phyloP scores from a whole-genome alignment of 169 alveolate species.

The Plasmodium inui region DNA sequence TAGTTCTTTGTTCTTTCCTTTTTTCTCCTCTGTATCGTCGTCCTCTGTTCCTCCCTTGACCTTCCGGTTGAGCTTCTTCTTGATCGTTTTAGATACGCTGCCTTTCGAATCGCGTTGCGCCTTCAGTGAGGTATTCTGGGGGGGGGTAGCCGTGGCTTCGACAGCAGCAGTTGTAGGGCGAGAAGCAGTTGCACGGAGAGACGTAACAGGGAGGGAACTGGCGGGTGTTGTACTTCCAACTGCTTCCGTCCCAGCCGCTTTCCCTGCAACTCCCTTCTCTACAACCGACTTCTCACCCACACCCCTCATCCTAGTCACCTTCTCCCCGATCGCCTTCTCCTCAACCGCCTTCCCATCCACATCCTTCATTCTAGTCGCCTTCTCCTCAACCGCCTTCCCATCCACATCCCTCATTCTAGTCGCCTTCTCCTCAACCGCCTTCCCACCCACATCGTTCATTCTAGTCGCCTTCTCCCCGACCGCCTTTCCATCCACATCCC shows the following conservation, averaged over 20 bases:
- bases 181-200: too few species aligned
- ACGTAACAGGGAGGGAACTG: background rate
- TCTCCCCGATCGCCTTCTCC: background rate
- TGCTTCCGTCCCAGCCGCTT: background rate
- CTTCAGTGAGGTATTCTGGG: background rate
- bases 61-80: background rate
- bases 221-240: background rate
- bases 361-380: too few species aligned
- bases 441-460: too few species aligned
- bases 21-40: background rate
- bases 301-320: too few species aligned
- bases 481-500: too few species aligned
- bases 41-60: background rate
- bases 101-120: background rate
- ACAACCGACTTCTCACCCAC: too few species aligned
- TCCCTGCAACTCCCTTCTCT: too few species aligned
- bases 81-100: background rate
- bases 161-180: too few species aligned
- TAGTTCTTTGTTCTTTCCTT: background rate
- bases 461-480: background rate
- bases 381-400: background rate
- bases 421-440: background rate
- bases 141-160: background rate
- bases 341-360: too few species aligned
- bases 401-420: too few species aligned